Evolutionary conservation across 164 flowering plant species (phyloP).

Genomic region (Vitis amurensis): DNA sequence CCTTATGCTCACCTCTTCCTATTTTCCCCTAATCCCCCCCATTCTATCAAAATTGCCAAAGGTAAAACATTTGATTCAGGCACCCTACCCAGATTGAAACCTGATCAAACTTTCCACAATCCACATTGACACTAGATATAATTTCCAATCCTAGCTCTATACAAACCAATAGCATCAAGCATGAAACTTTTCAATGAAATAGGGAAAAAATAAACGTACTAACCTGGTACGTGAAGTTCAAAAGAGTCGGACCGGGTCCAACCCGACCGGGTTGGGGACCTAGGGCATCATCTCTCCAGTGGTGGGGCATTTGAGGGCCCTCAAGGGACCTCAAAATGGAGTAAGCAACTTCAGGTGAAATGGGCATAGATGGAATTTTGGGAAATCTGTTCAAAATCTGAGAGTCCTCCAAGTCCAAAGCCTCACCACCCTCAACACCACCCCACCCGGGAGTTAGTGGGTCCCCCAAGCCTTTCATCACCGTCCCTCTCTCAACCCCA

Average conservation of each 20-base stretch:
- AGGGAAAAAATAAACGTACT: not conserved
- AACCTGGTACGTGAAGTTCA: conserved; percentile 82
- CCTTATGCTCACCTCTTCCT: too few species aligned
- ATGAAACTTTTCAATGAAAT: too few species aligned
- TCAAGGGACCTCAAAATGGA: conserved; percentile 52
- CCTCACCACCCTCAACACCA: conserved; percentile 66
- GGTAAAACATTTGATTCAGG: too few species aligned
- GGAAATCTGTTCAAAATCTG: conserved; percentile 60
- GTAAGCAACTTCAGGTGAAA: conserved; percentile 61
- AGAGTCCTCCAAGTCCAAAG: conserved; percentile 42
- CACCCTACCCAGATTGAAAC: too few species aligned
- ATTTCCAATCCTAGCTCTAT: too few species aligned
- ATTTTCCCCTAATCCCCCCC: too few species aligned
- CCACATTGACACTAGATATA: too few species aligned
- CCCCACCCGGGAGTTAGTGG: conserved; percentile 91
- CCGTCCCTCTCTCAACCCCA: conserved; percentile 74
- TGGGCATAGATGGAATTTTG: conserved; percentile 76
- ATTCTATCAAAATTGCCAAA: too few species aligned
- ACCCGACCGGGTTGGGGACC: conserved; percentile 19
- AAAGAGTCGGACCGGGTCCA: conserved; percentile 70
- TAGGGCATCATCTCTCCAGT: conserved; percentile 48
- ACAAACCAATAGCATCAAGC: too few species aligned
- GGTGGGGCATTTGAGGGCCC: conserved; percentile 48
- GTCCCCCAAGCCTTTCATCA: conserved; percentile 82
- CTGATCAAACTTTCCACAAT: too few species aligned